Percentiles rank a stretch among this genome's conserved stretches.
These are phyloP conservation scores for Ophidiomyces ophidiicola DNA, from an alignment of 2,329 filamentous ascomycete species.

Conservation along the genomic window DNA sequence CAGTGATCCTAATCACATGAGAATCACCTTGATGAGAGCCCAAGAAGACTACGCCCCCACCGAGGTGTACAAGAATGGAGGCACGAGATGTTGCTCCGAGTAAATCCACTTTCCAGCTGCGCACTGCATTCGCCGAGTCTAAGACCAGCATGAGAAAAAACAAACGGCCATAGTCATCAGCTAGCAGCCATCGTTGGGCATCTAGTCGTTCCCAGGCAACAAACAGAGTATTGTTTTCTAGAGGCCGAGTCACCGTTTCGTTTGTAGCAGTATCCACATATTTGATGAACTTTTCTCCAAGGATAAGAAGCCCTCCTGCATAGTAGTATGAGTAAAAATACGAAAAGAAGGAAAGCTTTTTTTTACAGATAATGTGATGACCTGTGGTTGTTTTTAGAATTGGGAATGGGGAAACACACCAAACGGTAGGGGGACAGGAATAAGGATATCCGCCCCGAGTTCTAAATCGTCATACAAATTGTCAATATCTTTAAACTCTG, in stretches of 20 bases:
- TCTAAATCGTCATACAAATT: conserved; percentile 45
- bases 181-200: conserved; percentile 69
- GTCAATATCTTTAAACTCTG: conserved; percentile 43
- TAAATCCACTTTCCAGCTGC: conserved; percentile 56
- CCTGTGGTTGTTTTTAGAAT: not conserved
- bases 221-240: conserved; percentile 70
- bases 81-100: conserved; percentile 63
- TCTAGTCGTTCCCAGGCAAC: conserved; percentile 86
- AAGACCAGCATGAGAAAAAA: conserved; percentile 73
- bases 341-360: too few relatives aligned
- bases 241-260: conserved; percentile 49
- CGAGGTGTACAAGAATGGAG: conserved; percentile 63
- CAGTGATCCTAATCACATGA: conserved; percentile 58
- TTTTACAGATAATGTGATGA: not conserved
- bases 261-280: conserved; percentile 73
- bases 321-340: conserved; percentile 40
- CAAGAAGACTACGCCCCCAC: conserved; percentile 58
- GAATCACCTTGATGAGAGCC: conserved; percentile 90
- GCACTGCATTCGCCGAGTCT: conserved; percentile 52
- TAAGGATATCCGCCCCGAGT: conserved; percentile 48
- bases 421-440: conserved; percentile 47
- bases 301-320: conserved; percentile 57
- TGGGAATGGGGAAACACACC: conserved; percentile 25
- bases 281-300: conserved; percentile 68
- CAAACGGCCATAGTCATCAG: conserved; percentile 78